Base-by-base conservation (phyloP, 768 basidiomycete species). In the Mycena pura region DNA sequence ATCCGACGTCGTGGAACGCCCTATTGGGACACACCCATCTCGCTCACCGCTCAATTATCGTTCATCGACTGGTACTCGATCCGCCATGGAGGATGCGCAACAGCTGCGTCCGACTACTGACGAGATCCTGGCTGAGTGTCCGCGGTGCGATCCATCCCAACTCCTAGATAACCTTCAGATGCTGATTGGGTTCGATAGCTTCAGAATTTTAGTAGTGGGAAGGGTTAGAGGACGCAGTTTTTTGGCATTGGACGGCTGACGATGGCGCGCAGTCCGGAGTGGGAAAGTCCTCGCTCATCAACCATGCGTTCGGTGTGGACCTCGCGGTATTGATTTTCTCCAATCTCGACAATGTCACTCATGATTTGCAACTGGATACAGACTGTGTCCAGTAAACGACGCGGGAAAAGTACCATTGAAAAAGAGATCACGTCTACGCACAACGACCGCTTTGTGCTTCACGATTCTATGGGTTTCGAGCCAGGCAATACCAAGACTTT, bases 381-480 rank as follows among this genome's bases (percentile, higher is more conserved):
- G 44, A 46, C 27, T 28, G 25, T 21, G 22, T 27, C 44, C 27
- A 6, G 29, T 46, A 7, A 29, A 1, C 13, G 27, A 15, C 44
- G 44, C 13, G 44, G 44, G 44, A 25, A 17, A 46, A 28, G 44
- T 17, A 46, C 27, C 14, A 46, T 46, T 17, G 44, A 46, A 29
- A 8, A 46, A 4, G 44, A 28, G 19, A 46, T 46, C 44, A 46
- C 19, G 27, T 46, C 44, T 21, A 28, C 27, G 24, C 44, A 21
- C 9, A 46, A 46, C 19, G 2, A 10, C 5, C 44, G 65, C 11
- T 67, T 67, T 34, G 55, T 67, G 22, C 61, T 65, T 41, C 66
- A 67, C 43, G 66, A 67, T 45, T 67, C 66, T 34, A 51, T 51
- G 19, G 66, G 65, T 13, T 65, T 67, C 38, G 70, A 70, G 62